phyloP scores from a whole-genome alignment of 2,329 filamentous ascomycete species.

The Nigrospora oryzae region DNA sequence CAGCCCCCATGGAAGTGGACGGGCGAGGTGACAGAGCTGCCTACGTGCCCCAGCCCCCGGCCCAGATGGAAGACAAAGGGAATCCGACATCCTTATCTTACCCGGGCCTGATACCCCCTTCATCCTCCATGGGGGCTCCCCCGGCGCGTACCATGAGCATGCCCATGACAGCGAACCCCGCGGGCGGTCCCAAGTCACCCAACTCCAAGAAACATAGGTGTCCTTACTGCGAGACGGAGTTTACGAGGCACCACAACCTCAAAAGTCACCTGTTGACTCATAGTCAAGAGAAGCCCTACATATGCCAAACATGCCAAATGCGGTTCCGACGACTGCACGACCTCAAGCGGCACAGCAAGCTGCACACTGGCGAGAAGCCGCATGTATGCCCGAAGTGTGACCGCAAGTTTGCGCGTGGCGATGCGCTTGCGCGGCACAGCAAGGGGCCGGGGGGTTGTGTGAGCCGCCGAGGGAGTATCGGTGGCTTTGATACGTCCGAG shows the following conservation, averaged over 20 bases:
- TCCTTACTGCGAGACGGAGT: slow-evolving; percentile 92
- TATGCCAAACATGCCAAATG: slow-evolving; percentile 87
- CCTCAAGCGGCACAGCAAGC: slow-evolving; percentile 89
- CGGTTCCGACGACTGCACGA: slow-evolving; percentile 91
- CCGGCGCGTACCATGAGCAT: slow-evolving; percentile 47
- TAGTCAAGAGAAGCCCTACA: slow-evolving; percentile 95
- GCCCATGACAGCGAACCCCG: slow-evolving; percentile 40
- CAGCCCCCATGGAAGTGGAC: slow-evolving; percentile 47
- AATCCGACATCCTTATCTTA: slow-evolving; percentile 43
- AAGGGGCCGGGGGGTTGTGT: slow-evolving; percentile 95
- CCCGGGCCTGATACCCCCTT: slow-evolving; percentile 39
- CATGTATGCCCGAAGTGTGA: slow-evolving; percentile 94
- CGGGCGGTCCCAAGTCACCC: slow-evolving; percentile 55
- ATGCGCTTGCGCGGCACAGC: slow-evolving; percentile 88
- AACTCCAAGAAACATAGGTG: slow-evolving; percentile 88
- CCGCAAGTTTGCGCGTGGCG: slow-evolving; percentile 87
- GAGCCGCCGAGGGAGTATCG: slow-evolving; percentile 78
- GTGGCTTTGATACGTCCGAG: slow-evolving; percentile 57
- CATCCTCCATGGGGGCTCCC: slow-evolving; percentile 29
- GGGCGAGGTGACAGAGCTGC: slow-evolving; percentile 25
- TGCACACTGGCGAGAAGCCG: slow-evolving; percentile 92
- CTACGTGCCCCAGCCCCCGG: slow-evolving; percentile 30
- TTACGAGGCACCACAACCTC: slow-evolving; percentile 93
- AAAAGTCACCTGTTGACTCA: slow-evolving; percentile 97
- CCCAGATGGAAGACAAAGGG: slow-evolving; percentile 41